Percentiles rank a stretch among this genome's conserved stretches.
phyloP scores from a whole-genome alignment of 371 early-diverging fungal genomes.

The Gilbertella persicaria region DNA sequence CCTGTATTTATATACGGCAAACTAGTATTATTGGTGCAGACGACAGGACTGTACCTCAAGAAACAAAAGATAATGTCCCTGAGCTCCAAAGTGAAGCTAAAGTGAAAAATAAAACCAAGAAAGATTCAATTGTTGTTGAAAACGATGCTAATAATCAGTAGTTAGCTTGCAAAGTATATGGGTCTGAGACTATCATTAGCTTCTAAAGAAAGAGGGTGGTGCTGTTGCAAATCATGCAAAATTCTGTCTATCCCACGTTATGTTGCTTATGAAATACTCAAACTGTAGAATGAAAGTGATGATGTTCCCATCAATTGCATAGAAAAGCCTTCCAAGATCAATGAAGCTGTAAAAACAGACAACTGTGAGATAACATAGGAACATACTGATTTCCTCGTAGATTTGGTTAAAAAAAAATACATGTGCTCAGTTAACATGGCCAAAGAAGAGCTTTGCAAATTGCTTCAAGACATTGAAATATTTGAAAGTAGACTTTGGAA shows the following conservation, averaged over 20 bases:
- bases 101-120: slow-evolving; percentile 2
- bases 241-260: slow-evolving; percentile 4
- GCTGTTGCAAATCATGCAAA: slow-evolving; percentile 5
- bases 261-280: slow-evolving; percentile 4
- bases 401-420: too few species aligned
- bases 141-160: not conserved
- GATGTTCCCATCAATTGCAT: too few species aligned
- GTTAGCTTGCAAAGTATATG: slow-evolving; percentile 4
- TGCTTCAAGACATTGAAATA: too few species aligned
- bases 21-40: slow-evolving; percentile 4
- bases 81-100: slow-evolving; percentile 4
- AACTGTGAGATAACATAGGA: too few species aligned
- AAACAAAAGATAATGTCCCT: slow-evolving; percentile 1
- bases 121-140: slow-evolving; percentile 1
- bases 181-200: slow-evolving; percentile 2
- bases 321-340: too few species aligned
- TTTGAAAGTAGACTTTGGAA: too few species aligned
- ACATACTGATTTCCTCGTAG: too few species aligned
- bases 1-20: not conserved
- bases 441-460: too few species aligned
- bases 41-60: not conserved
- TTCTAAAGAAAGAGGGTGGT: slow-evolving; percentile 4
- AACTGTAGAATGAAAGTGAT: slow-evolving; percentile 3
- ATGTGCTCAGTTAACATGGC: too few species aligned
- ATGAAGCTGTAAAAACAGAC: too few species aligned